Evolutionary conservation across 1,284 basidiomycete species (phyloP).

Genomic region (Cronartium quercuum): DNA sequence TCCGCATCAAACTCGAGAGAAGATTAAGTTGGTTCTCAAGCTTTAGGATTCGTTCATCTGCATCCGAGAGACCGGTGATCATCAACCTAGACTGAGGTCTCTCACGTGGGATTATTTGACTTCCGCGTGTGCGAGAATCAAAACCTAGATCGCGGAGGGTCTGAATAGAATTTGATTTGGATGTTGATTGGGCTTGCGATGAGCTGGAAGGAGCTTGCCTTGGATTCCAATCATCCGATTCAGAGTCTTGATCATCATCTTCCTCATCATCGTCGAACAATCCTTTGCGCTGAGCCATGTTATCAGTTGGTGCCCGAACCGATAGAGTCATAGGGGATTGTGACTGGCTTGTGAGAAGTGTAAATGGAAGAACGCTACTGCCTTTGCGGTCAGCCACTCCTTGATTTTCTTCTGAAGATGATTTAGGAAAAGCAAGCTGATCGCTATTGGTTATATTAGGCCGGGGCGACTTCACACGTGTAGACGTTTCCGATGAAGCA

Average conservation of each 20-base stretch:
- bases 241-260: slow-evolving; percentile 9
- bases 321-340: neutral
- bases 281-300: slow-evolving; percentile 17
- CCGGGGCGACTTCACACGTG: neutral
- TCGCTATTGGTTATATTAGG: neutral
- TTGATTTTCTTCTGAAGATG: neutral
- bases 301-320: neutral
- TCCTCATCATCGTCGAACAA: slow-evolving; percentile 32
- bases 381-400: neutral
- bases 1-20: slow-evolving; percentile 77
- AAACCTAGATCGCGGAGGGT: neutral
- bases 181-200: neutral
- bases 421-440: neutral
- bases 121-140: slow-evolving; percentile 5
- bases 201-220: neutral
- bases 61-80: slow-evolving; percentile 68
- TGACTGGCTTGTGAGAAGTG: too few relatives aligned
- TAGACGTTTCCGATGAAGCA: neutral
- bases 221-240: neutral
- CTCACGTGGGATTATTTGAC: slow-evolving; percentile 28
- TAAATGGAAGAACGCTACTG: neutral
- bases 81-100: slow-evolving; percentile 50
- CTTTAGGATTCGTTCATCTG: slow-evolving; percentile 67
- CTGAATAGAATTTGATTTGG: neutral
- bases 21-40: slow-evolving; percentile 72